Evolutionary conservation across 495 filamentous ascomycete genomes (phyloP).

Genomic region (Daldinia grandis): DNA sequence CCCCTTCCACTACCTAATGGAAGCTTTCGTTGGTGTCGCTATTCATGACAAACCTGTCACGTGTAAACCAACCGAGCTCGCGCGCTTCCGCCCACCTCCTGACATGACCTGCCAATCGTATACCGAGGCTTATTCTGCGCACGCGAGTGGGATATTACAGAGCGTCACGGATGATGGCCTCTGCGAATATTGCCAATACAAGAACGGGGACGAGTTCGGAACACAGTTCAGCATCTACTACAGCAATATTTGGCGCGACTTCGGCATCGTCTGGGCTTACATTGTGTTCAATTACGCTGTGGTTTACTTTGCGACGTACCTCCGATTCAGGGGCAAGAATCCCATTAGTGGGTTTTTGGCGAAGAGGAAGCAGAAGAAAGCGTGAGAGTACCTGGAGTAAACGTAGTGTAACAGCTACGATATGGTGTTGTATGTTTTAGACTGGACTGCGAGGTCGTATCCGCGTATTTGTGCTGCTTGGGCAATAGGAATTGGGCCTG

Average conservation of each 20-base stretch:
- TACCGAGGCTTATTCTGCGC: conserved; percentile 50
- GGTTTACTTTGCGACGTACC: conserved; percentile 60
- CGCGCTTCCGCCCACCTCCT: conserved; percentile 63
- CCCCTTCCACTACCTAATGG: conserved; percentile 71
- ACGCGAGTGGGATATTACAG: conserved; percentile 62
- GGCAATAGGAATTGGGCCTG: neutral
- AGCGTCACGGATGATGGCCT: conserved; percentile 48
- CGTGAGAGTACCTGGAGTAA: neutral
- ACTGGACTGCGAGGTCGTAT: neutral
- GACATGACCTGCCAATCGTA: conserved; percentile 63
- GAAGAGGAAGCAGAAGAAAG: conserved; percentile 19
- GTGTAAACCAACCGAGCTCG: conserved; percentile 66
- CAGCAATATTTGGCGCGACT: conserved; percentile 46
- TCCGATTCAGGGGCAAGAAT: conserved; percentile 44
- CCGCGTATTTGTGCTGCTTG: neutral
- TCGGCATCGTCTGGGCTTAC: conserved; percentile 65
- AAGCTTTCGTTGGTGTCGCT: conserved; percentile 62
- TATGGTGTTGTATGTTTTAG: neutral
- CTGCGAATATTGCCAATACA: conserved; percentile 43
- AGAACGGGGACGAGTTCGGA: conserved; percentile 43
- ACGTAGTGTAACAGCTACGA: too few relatives aligned
- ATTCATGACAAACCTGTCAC: conserved; percentile 63
- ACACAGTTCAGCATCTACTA: conserved; percentile 44
- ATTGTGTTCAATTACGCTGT: conserved; percentile 64
- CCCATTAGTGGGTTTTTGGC: conserved; percentile 15